A percentile compares a stretch with the other conserved stretches of the same genome.
Conservation (phyloP, 305 asterid genomes). For the Ilex paraguariensis region DNA sequence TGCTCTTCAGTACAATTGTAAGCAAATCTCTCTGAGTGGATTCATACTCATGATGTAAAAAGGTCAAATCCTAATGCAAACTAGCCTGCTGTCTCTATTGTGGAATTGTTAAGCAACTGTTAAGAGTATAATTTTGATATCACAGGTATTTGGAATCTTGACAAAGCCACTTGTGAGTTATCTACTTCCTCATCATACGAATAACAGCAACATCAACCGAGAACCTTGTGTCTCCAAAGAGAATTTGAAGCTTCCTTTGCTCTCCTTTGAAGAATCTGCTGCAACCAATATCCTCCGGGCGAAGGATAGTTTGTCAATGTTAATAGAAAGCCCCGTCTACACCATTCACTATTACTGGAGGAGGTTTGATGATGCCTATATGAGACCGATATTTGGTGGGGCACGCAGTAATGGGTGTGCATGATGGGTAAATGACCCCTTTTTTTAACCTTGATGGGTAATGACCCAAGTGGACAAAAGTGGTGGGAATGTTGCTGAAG, state of each 20-base stretch:
- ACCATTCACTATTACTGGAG: conserved; percentile 86
- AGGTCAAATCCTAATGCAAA: not conserved
- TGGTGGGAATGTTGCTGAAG: too few species aligned
- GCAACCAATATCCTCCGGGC: conserved; percentile 54
- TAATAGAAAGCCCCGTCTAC: conserved; percentile 74
- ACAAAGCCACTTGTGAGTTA: conserved; percentile 67
- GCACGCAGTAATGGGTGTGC: conserved; percentile 25
- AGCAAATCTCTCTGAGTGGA: conserved; percentile 21
- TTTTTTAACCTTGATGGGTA: too few species aligned
- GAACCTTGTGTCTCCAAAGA: conserved; percentile 65
- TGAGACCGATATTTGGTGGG: conserved; percentile 89
- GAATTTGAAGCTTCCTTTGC: conserved; percentile 67
- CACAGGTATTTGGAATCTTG: conserved; percentile 82
- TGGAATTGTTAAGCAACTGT: not conserved
- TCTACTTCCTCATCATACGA: conserved; percentile 48
- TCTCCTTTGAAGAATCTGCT: conserved; percentile 79
- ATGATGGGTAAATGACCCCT: not conserved
- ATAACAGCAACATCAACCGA: conserved; percentile 32
- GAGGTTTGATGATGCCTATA: conserved; percentile 74
- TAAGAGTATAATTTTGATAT: not conserved
- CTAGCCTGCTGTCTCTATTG: not conserved
- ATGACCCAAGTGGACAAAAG: too few species aligned
- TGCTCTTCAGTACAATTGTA: conserved; percentile 82
- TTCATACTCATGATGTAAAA: too few species aligned
- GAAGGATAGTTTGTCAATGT: conserved; percentile 63